Conservation (phyloP, 305 asterid species). For the Nicotiana rustica region DNA sequence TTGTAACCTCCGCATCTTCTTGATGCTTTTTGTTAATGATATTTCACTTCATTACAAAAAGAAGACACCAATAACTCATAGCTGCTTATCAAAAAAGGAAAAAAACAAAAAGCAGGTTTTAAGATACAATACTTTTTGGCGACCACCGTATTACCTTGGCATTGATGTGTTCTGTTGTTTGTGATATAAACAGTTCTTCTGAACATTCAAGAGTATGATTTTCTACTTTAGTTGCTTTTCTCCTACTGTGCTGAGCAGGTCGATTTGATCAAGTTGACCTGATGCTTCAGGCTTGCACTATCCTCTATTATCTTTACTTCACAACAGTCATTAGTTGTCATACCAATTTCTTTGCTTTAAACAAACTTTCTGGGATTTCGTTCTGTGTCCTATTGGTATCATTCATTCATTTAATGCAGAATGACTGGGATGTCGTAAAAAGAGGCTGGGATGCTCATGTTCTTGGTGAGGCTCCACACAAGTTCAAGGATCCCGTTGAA, state of each 20-base stretch:
- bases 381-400: neutral
- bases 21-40: too few species aligned
- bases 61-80: neutral
- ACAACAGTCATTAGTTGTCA: constrained; percentile 4
- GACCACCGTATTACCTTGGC: neutral
- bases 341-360: neutral
- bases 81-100: neutral
- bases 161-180: constrained; percentile 11
- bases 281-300: constrained; percentile 10
- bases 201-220: neutral
- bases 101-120: neutral
- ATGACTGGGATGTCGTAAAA: constrained; percentile 95
- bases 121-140: neutral
- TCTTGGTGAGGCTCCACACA: constrained; percentile 97
- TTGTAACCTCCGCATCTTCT: too few species aligned
- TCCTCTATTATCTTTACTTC: neutral
- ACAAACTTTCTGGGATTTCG: neutral
- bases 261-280: neutral
- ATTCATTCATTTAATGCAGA: constrained; percentile 50
- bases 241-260: neutral
- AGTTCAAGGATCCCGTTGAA: constrained; percentile 77
- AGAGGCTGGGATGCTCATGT: constrained; percentile 99
- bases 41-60: too few species aligned
- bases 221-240: neutral
- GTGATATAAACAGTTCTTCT: constrained; percentile 6